A percentile compares a stretch with the other conserved stretches of the same genome.
These are phyloP conservation scores for Zhuliangozyma parablackwelliae DNA, from an alignment of 1,139 yeast species.

Conservation along the genomic window DNA sequence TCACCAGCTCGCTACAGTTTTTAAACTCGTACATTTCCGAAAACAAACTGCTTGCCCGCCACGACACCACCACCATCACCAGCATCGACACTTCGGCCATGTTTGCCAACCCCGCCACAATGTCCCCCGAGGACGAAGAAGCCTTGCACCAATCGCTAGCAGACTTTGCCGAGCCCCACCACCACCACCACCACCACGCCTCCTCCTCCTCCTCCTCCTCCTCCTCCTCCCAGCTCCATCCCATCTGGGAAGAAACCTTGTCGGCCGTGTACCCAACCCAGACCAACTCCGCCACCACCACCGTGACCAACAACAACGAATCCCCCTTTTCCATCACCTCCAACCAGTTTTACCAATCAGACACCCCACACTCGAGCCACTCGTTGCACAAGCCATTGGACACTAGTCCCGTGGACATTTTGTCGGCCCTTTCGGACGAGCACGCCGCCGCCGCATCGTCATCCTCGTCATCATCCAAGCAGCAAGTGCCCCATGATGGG, in stretches of 20 bases:
- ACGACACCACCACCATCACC: constrained; percentile 10
- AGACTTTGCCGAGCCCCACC: no score
- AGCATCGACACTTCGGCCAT: constrained; percentile 9
- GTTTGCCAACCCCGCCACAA: not conserved
- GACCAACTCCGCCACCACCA: not conserved
- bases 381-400: not conserved
- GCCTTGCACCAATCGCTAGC: not conserved
- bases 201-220: no score
- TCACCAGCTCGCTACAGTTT: constrained; percentile 47
- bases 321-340: constrained; percentile 9
- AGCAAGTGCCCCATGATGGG: no score
- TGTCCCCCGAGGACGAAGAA: constrained; percentile 1
- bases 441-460: not conserved
- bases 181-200: no score
- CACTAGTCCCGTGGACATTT: no score
- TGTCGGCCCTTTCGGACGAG: no score
- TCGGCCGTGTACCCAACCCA: constrained; percentile 5
- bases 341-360: constrained; percentile 8
- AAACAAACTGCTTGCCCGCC: constrained; percentile 16
- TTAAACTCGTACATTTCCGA: constrained; percentile 54
- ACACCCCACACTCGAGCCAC: constrained; percentile 6
- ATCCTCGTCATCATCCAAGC: not conserved
- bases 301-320: constrained; percentile 3
- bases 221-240: no score
- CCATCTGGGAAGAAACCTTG: not conserved